Evolutionary conservation across 2,329 filamentous ascomycete species (phyloP).

Genomic region (Teratosphaeria destructans): DNA sequence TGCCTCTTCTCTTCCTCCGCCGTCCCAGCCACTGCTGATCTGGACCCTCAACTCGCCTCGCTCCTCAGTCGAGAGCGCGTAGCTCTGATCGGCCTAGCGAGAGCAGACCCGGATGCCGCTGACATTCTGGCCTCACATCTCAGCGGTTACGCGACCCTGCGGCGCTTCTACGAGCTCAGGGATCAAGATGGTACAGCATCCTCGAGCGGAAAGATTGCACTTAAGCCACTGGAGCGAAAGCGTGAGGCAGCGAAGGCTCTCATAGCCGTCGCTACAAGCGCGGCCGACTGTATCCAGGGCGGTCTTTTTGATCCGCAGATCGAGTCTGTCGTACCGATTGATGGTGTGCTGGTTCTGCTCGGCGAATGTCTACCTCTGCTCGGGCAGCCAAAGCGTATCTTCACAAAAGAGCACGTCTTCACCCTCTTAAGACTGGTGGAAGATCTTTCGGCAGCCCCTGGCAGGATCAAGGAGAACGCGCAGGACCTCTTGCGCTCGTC

Average conservation of each 20-base stretch:
- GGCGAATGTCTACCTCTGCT: constrained; percentile 76
- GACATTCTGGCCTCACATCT: constrained; percentile 74
- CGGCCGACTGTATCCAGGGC: constrained; percentile 82
- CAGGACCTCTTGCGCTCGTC: constrained; percentile 18
- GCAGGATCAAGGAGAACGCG: constrained; percentile 18
- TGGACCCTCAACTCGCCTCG: constrained; percentile 61
- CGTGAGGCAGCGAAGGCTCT: constrained; percentile 64
- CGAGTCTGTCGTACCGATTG: constrained; percentile 76
- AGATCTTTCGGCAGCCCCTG: constrained; percentile 18
- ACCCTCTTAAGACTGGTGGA: constrained; percentile 18
- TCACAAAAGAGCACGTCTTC: constrained; percentile 19
- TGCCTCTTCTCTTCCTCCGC: constrained; percentile 76
- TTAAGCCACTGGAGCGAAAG: constrained; percentile 50
- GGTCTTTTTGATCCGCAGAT: constrained; percentile 74
- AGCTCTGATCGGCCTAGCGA: constrained; percentile 61
- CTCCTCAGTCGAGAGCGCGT: constrained; percentile 63
- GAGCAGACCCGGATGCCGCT: constrained; percentile 69
- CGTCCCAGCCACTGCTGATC: constrained; percentile 59
- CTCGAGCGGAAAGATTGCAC: constrained; percentile 14
- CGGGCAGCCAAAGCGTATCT: constrained; percentile 38
- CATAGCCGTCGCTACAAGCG: constrained; percentile 72
- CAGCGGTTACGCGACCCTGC: constrained; percentile 83
- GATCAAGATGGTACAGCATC: constrained; percentile 47
- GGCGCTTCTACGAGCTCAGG: constrained; percentile 81
- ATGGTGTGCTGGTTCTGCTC: constrained; percentile 72